Conservation (phyloP, 1,284 basidiomycete species). For the Apiotrichum porosum region DNA sequence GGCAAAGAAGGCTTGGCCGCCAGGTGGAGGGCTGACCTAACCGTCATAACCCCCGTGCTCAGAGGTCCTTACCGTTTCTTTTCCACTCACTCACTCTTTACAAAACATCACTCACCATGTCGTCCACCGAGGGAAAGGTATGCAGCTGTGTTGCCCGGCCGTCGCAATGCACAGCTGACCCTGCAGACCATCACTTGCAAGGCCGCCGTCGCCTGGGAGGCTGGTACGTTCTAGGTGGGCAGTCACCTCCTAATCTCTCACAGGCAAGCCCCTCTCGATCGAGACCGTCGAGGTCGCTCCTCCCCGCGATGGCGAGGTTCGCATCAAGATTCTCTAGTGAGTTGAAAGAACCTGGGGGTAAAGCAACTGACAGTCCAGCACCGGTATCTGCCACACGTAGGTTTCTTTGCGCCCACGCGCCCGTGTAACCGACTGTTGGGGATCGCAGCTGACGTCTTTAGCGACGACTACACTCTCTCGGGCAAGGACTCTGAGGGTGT, state of each 20-base stretch:
- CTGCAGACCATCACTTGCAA: conserved; percentile 73
- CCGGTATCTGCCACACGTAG: conserved; percentile 90
- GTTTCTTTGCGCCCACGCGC: too few species aligned
- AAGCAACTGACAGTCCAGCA: conserved; percentile 27
- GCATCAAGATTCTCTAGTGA: conserved; percentile 83
- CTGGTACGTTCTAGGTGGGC: conserved; percentile 52
- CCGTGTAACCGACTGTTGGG: too few species aligned
- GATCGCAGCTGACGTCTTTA: too few species aligned
- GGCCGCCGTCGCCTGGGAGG: conserved; percentile 94
- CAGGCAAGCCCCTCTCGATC: conserved; percentile 69
- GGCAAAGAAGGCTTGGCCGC: too few species aligned
- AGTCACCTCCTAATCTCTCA: too few species aligned
- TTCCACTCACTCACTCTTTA: background rate
- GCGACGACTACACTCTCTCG: conserved; percentile 90
- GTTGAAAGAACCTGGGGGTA: conserved; percentile 20
- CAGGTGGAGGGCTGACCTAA: too few species aligned
- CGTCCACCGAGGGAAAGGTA: conserved; percentile 17
- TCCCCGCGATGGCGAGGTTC: conserved; percentile 83
- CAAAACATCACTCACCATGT: conserved; percentile 5
- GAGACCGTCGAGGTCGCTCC: conserved; percentile 93
- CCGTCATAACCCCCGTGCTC: too few species aligned
- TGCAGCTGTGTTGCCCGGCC: background rate
- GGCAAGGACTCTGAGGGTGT: conserved; percentile 94
- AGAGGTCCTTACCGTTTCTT: too few species aligned
- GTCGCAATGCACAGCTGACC: background rate